These are phyloP conservation scores for Abortiporus biennis DNA, from an alignment of 1,284 basidiomycete genomes.

Conservation along the genomic window DNA sequence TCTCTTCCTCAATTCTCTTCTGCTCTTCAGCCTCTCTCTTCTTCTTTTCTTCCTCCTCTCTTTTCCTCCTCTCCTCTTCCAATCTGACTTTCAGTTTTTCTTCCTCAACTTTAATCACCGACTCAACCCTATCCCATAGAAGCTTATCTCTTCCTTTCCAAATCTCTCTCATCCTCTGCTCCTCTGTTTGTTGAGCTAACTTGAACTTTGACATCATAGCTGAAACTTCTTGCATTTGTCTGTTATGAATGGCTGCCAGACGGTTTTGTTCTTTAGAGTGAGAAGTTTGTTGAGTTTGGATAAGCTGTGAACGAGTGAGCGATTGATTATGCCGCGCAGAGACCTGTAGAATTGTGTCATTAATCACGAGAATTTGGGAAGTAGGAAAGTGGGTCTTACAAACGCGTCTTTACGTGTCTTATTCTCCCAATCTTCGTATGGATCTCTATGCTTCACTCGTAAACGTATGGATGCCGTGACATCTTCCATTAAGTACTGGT, in stretches of 20 bases:
- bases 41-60: conserved; percentile 40
- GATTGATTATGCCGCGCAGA: conserved; percentile 52
- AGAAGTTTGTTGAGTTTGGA: conserved; percentile 30
- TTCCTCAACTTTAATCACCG: conserved; percentile 58
- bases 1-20: conserved; percentile 25
- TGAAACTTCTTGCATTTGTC: conserved; percentile 46
- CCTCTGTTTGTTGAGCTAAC: conserved; percentile 38
- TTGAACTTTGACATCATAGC: conserved; percentile 35
- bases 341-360: conserved; percentile 31
- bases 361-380: not conserved
- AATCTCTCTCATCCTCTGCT: conserved; percentile 34
- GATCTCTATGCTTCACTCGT: conserved; percentile 59
- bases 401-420: conserved; percentile 63
- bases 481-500: conserved; percentile 54
- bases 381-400: conserved; percentile 35
- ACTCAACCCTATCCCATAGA: conserved; percentile 57
- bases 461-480: conserved; percentile 65
- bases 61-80: conserved; percentile 42
- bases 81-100: conserved; percentile 46
- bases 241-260: conserved; percentile 33
- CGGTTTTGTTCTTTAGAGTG: conserved; percentile 31
- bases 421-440: conserved; percentile 75
- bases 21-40: conserved; percentile 21
- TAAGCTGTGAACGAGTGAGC: conserved; percentile 31
- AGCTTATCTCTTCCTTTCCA: conserved; percentile 48